phyloP scores from a whole-genome alignment of 192 early-diverging fungal genomes.

The Coemansia sp. region DNA sequence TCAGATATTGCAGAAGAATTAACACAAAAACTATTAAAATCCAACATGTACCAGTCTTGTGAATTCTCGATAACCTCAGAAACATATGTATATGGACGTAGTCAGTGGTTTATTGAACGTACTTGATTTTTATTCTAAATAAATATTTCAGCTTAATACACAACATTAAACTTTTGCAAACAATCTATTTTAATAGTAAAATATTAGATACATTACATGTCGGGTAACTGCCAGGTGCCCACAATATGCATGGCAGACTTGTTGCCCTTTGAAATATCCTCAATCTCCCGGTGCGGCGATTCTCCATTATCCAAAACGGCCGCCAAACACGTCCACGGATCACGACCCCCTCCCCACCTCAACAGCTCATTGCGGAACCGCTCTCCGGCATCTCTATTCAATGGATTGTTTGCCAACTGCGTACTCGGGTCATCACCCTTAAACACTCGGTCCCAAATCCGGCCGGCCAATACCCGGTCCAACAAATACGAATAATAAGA shows the following conservation, averaged over 20 bases:
- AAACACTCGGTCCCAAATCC: slow-evolving; percentile 75
- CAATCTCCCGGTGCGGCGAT: slow-evolving; percentile 24
- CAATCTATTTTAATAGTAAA: neutral
- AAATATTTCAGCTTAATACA: no score
- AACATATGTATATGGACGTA: no score
- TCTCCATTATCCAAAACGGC: slow-evolving; percentile 59
- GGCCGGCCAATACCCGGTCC: slow-evolving; percentile 75
- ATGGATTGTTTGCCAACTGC: slow-evolving; percentile 30
- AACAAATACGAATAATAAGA: slow-evolving; percentile 96
- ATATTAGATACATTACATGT: slow-evolving; percentile 17
- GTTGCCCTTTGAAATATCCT: slow-evolving; percentile 60
- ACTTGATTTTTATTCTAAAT: no score
- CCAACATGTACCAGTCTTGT: neutral
- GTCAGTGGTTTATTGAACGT: no score
- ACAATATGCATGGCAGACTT: slow-evolving; percentile 67
- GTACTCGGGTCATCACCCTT: slow-evolving; percentile 25
- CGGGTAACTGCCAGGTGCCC: slow-evolving; percentile 66
- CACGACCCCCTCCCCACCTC: slow-evolving; percentile 89
- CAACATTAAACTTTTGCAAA: no score
- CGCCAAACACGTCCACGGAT: slow-evolving; percentile 82
- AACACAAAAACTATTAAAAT: slow-evolving; percentile 4
- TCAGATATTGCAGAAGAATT: neutral
- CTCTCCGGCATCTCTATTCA: slow-evolving; percentile 65
- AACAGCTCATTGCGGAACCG: slow-evolving; percentile 72
- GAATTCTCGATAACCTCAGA: no score